A percentile compares a stretch with the other conserved stretches of the same genome.
Conservation (phyloP, 2,329 filamentous ascomycete genomes). For the Sordariomycetes sp. region DNA sequence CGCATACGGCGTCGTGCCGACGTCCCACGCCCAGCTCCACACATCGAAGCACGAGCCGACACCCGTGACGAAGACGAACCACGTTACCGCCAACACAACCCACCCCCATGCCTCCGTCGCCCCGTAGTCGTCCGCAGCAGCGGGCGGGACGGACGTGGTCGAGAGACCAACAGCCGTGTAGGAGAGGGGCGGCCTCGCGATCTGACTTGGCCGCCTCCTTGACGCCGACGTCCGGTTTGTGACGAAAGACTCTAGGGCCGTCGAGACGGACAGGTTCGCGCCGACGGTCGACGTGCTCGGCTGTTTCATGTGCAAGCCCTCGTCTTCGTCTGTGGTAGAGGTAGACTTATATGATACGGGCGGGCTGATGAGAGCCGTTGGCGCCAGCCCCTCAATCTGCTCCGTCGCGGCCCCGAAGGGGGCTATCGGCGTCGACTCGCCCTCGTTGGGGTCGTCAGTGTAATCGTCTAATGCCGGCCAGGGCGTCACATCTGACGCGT, state of each 20-base stretch:
- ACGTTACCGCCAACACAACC: slow-evolving; percentile 81
- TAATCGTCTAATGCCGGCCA: slow-evolving; percentile 6
- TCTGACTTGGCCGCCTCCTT: slow-evolving; percentile 33
- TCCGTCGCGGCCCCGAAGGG: slow-evolving; percentile 10
- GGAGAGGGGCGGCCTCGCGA: slow-evolving; percentile 47
- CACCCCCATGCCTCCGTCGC: slow-evolving; percentile 98
- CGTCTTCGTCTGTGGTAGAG: slow-evolving; percentile 70
- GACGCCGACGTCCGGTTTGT: slow-evolving; percentile 22
- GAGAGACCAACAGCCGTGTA: slow-evolving; percentile 38
- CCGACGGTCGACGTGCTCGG: slow-evolving; percentile 28
- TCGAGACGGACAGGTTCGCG: slow-evolving; percentile 30
- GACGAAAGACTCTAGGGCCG: slow-evolving; percentile 53
- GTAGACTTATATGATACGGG: slow-evolving; percentile 47
- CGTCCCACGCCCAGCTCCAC: slow-evolving; percentile 99
- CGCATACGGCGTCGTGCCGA: slow-evolving; percentile 88
- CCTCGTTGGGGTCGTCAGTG: slow-evolving; percentile 1
- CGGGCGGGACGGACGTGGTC: slow-evolving; percentile 28
- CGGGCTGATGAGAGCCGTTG: slow-evolving; percentile 23
- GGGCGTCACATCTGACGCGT: slow-evolving; percentile 5
- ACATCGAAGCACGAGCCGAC: slow-evolving; percentile 93
- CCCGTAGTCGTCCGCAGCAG: slow-evolving; percentile 60
- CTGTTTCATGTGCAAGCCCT: slow-evolving; percentile 50
- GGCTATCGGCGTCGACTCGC: slow-evolving; percentile 5
- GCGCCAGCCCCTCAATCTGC: slow-evolving; percentile 1
- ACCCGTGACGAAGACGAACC: slow-evolving; percentile 89